Base-by-base conservation (phyloP, 805 yeast genomes). In the Myxozyma mucilagina region DNA sequence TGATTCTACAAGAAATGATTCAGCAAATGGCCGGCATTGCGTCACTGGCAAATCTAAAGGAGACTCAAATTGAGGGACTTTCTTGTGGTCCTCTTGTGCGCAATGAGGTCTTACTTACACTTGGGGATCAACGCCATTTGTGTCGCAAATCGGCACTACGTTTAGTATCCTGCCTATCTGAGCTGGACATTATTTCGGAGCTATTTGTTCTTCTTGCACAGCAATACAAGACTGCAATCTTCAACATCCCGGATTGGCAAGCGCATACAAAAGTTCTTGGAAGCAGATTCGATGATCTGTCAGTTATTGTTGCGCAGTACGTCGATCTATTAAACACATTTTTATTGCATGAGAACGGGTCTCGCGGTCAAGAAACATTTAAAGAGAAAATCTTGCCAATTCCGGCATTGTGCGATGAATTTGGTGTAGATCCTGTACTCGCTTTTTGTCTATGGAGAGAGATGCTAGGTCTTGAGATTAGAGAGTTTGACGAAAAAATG, bases 21-120 rank as follows among this genome's bases (percentile, higher is more conserved):
- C 74, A 79, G 14, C 78, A 84, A 10, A 89, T 90, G 86, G 89
- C 92, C 36, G 97, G 97, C 11, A 82, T 92, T 44, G 86, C 85
- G 65, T 80, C 85, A 44, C 81, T 83, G 36, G 79, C 86, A 11
- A 89, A 91, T 68, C 77, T 91, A 38, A 86, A 90, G 0, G 73
- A 80, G 4, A 78, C 78, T 24, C 96, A 89, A 70, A 80, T 90
- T 32, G 78, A 83, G 51, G 78, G 84, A 75, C 74, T 90, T 42
- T 87, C 86, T 63, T 82, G 89, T 39, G 91, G 87, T 1, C 73
- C 78, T 0, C 75, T 83, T n/a, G 72, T 91, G 59, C 83, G 82
- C 58, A 75, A 76, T 48, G 68, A 81, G 1, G 87, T 85, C 0
- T 83, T 84, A 65, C 24, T 53, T 10, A 18, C 59, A 9, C 59